These are phyloP conservation scores for Nepenthes mirabilis DNA, from an alignment of 148 eudicot genomes.

Conservation along the genomic window DNA sequence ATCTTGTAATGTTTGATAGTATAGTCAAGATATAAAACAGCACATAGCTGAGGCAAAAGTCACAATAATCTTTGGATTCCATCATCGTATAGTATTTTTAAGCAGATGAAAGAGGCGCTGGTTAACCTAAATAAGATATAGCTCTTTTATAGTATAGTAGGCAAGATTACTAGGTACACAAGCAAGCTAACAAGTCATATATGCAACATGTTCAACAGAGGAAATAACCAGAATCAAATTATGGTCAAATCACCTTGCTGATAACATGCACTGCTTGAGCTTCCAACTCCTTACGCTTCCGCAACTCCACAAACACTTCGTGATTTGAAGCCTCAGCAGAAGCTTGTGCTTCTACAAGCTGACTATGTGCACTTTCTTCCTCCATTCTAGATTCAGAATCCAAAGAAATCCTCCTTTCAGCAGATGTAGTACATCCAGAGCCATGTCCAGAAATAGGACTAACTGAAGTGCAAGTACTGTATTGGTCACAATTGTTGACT, in stretches of 20 bases:
- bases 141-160: too few relatives aligned
- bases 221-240: background rate
- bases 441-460: slow-evolving; percentile 14
- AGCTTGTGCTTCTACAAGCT: slow-evolving; percentile 30
- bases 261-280: slow-evolving; percentile 41
- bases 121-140: too few relatives aligned
- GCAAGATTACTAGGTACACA: too few relatives aligned
- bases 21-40: too few relatives aligned
- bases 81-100: too few relatives aligned
- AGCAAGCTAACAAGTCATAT: too few relatives aligned
- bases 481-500: slow-evolving; percentile 6
- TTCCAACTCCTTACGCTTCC: slow-evolving; percentile 40
- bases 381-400: slow-evolving; percentile 23
- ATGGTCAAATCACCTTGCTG: slow-evolving; percentile 24
- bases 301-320: slow-evolving; percentile 29
- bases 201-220: background rate
- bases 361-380: slow-evolving; percentile 29
- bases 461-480: slow-evolving; percentile 8
- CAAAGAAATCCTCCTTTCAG: slow-evolving; percentile 19
- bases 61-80: too few relatives aligned
- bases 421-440: slow-evolving; percentile 18
- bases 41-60: too few relatives aligned
- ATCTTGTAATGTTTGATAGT: too few relatives aligned
- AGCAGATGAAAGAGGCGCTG: too few relatives aligned
- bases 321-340: slow-evolving; percentile 34